Evolutionary conservation across 2,329 filamentous ascomycete genomes (phyloP).

Genomic region (Colletotrichum orbiculare): DNA sequence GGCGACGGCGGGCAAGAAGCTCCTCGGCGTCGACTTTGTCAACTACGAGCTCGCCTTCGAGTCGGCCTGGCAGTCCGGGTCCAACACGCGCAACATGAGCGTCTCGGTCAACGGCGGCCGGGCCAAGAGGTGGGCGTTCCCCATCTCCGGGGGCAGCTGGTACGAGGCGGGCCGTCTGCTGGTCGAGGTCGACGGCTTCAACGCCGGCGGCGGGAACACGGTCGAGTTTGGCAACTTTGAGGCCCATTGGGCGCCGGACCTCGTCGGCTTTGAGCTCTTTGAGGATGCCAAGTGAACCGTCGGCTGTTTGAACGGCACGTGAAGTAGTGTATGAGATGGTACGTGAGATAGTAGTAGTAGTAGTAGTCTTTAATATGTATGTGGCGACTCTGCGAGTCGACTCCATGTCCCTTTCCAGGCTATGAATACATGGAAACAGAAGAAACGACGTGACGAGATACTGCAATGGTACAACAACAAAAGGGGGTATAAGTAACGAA

Average conservation of each 20-base stretch:
- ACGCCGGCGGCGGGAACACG: slow-evolving; percentile 49
- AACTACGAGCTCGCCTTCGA: slow-evolving; percentile 61
- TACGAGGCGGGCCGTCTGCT: slow-evolving; percentile 58
- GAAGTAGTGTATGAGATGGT: too few species aligned
- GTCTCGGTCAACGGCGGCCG: slow-evolving; percentile 56
- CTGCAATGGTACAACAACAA: too few species aligned
- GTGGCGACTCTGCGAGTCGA: neutral
- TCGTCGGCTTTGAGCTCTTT: slow-evolving; percentile 53
- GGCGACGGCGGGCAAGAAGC: slow-evolving; percentile 47
- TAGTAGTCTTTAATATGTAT: neutral
- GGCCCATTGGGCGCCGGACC: slow-evolving; percentile 49
- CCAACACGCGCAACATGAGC: slow-evolving; percentile 62
- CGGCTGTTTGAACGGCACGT: too few species aligned
- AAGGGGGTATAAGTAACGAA: slow-evolving; percentile 27
- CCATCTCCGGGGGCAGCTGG: slow-evolving; percentile 62
- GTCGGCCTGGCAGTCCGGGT: slow-evolving; percentile 47
- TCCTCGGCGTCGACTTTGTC: slow-evolving; percentile 61
- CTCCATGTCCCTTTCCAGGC: too few species aligned
- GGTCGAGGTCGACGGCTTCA: slow-evolving; percentile 58
- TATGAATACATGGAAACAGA: too few species aligned
- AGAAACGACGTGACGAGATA: too few species aligned
- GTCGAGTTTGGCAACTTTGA: slow-evolving; percentile 46
- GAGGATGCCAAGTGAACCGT: neutral
- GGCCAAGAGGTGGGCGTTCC: slow-evolving; percentile 60
- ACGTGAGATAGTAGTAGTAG: too few species aligned